Base-by-base conservation (phyloP, 148 eudicot genomes). In the Amaranthus palmeri region DNA sequence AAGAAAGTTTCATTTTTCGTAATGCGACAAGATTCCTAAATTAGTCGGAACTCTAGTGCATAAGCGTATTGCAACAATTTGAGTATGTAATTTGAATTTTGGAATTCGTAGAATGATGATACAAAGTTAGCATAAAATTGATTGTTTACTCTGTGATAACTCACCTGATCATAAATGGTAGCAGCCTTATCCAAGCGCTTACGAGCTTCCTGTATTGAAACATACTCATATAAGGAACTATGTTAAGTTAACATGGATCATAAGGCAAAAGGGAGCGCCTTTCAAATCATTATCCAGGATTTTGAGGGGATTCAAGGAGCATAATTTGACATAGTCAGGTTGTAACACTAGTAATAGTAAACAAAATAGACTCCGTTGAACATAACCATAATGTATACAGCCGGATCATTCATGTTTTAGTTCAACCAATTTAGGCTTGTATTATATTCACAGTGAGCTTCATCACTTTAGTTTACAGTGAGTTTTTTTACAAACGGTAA, bases 141-240 rank as follows among this genome's bases (percentile, higher is more conserved):
- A 44, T 4, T 43, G 14, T 52, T 72, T 54, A 67, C 15, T 52
- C 13, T 9, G 64, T 68, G 25, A 62, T 15, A 66, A 78, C 73
- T 73, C 68, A 82, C 98, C 92, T 93, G 98, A 63, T 91, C 95
- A 72, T 90, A 90, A 61, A 76, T 73, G 66, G 76, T 73, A 74
- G 83, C 85, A 46, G 95, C 95, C 82, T 93, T 93, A 83, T 93
- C 98, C 85, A 90, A 91, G 65, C 96, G 92, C 76, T 87, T 93
- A 73, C 96, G 85, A 73, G 98, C 92, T 85, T 93, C 98, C 98
- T 93, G 89, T 79, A 47, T 55, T 4, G 54, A 72, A 68, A 49
- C 62, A 78, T 15, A 45, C 45, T n/a, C 6, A 44, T 41, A 48
- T 61, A 45, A 58, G 70, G 10, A 57, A 8, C 43, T 40, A 65